phyloP scores from a whole-genome alignment of 2,329 filamentous ascomycete species.

The Zymoseptoria ardabiliae region DNA sequence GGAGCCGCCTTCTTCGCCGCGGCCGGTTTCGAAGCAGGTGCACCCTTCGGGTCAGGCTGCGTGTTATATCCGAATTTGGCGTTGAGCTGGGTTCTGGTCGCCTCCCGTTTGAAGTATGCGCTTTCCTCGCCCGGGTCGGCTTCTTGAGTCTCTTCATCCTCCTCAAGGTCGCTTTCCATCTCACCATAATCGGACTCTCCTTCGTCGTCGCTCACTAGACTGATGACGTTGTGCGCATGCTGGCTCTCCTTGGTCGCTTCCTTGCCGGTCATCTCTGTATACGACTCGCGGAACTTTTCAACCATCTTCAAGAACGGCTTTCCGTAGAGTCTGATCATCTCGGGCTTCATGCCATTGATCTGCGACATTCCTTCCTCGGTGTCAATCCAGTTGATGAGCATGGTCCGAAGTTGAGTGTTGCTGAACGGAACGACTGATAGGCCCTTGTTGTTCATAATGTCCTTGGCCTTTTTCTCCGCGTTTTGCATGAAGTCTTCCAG shows the following conservation, averaged over 20 bases:
- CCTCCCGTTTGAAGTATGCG: constrained; percentile 19
- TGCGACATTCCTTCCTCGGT: constrained; percentile 54
- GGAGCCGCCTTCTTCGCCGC: constrained; percentile 4
- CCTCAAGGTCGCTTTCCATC: constrained; percentile 30
- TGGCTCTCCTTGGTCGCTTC: constrained; percentile 31
- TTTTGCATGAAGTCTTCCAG: constrained; percentile 58
- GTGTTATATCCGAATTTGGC: constrained; percentile 14
- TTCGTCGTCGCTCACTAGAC: constrained; percentile 39
- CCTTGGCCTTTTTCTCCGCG: constrained; percentile 54
- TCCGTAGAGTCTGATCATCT: constrained; percentile 58
- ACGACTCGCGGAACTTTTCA: constrained; percentile 28
- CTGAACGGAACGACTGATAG: constrained; percentile 57
- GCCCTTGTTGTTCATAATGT: constrained; percentile 52
- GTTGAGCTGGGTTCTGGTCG: constrained; percentile 17
- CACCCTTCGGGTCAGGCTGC: constrained; percentile 7
- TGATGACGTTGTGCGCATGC: constrained; percentile 44
- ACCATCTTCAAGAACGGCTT: constrained; percentile 54
- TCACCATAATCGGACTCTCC: constrained; percentile 34
- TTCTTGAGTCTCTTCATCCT: constrained; percentile 12
- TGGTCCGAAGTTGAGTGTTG: constrained; percentile 61
- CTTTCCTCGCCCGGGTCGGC: constrained; percentile 17
- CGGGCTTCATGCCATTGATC: constrained; percentile 56
- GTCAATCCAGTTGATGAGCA: constrained; percentile 63
- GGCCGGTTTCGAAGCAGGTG: not conserved
- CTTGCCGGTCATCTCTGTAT: constrained; percentile 37